These are phyloP conservation scores for Boeremia exigua DNA, from an alignment of 2,329 filamentous ascomycete species.

Conservation along the genomic window DNA sequence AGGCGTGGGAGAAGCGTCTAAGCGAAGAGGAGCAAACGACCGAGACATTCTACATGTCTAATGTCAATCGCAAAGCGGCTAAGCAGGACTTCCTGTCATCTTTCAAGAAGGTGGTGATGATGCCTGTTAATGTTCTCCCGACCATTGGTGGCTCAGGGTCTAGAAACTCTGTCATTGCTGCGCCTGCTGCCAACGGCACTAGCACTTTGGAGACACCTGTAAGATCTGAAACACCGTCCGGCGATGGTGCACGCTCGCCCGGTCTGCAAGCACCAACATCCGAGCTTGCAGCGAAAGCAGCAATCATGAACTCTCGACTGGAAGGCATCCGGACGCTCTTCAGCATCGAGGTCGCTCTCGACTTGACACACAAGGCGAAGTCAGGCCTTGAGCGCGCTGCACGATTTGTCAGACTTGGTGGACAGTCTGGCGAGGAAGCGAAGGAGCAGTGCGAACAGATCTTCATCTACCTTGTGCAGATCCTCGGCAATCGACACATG, in stretches of 20 bases:
- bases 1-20: slow-evolving; percentile 87
- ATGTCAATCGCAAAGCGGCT: slow-evolving; percentile 89
- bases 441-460: slow-evolving; percentile 88
- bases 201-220: slow-evolving; percentile 37
- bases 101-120: slow-evolving; percentile 99
- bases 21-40: slow-evolving; percentile 88
- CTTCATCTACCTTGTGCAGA: slow-evolving; percentile 82
- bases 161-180: slow-evolving; percentile 42
- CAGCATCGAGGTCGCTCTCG: slow-evolving; percentile 92
- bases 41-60: slow-evolving; percentile 95
- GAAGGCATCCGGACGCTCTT: slow-evolving; percentile 96
- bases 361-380: slow-evolving; percentile 88
- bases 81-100: slow-evolving; percentile 96
- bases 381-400: slow-evolving; percentile 83
- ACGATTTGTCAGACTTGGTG: slow-evolving; percentile 79
- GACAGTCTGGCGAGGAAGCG: slow-evolving; percentile 80
- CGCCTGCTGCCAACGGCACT: slow-evolving; percentile 33
- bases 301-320: slow-evolving; percentile 91
- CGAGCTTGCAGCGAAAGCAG: slow-evolving; percentile 95
- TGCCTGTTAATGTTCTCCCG: slow-evolving; percentile 90
- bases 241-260: slow-evolving; percentile 47
- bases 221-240: slow-evolving; percentile 48
- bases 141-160: slow-evolving; percentile 57
- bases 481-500: slow-evolving; percentile 85
- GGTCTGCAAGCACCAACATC: slow-evolving; percentile 75